phyloP scores from a whole-genome alignment of 805 yeast species.

The Saturnispora quitensis region DNA sequence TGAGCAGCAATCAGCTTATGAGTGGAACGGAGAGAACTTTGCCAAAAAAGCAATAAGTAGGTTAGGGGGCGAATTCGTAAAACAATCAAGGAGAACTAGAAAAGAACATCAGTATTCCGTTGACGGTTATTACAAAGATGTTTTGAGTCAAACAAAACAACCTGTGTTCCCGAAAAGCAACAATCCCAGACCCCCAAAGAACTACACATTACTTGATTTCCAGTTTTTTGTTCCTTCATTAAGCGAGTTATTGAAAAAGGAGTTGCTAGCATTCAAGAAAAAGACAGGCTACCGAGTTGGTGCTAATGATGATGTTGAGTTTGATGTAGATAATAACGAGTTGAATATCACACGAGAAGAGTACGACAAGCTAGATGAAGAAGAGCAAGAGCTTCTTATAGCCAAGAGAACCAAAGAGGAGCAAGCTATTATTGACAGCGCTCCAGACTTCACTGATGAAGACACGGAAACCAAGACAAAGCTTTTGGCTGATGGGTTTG shows the following conservation, averaged over 20 bases:
- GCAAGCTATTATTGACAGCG: constrained; percentile 44
- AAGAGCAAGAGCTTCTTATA: constrained; percentile 18
- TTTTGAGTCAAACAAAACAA: constrained; percentile 32
- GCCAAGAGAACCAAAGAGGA: constrained; percentile 37
- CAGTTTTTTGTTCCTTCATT: constrained; percentile 60
- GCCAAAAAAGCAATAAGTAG: constrained; percentile 50
- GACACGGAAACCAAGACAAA: constrained; percentile 47
- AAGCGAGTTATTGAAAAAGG: constrained; percentile 47
- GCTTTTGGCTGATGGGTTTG: constrained; percentile 49
- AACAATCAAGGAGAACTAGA: constrained; percentile 67
- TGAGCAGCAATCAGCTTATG: constrained; percentile 70
- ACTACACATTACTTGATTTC: constrained; percentile 56
- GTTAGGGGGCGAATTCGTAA: constrained; percentile 49
- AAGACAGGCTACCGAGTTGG: constrained; percentile 49
- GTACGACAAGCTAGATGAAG: constrained; percentile 20
- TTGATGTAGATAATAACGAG: constrained; percentile 33
- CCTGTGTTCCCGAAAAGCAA: constrained; percentile 31
- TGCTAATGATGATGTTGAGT: constrained; percentile 46
- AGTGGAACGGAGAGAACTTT: constrained; percentile 90
- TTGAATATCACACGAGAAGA: constrained; percentile 27
- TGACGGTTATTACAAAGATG: constrained; percentile 69
- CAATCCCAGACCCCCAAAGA: constrained; percentile 52
- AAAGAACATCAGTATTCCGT: constrained; percentile 72
- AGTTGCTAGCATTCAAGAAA: constrained; percentile 54
- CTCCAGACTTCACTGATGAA: constrained; percentile 53